Conservation (phyloP, 2,329 filamentous ascomycete species). For the Purpureocillium takamizusanense region DNA sequence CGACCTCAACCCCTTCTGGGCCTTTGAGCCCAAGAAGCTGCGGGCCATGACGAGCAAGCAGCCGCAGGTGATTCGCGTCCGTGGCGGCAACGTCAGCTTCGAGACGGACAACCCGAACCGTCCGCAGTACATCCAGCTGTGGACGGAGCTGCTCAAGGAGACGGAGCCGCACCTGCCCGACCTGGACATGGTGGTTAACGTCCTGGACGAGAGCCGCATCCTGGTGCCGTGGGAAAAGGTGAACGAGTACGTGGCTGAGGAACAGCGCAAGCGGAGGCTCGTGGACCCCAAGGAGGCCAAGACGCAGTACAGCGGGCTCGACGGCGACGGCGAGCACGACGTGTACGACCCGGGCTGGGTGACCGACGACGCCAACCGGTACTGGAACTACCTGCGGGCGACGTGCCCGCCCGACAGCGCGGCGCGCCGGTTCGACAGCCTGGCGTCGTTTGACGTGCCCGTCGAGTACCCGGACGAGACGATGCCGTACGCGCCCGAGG, state of each 20-base stretch:
- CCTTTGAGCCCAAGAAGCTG: conserved; percentile 32
- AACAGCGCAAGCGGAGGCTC: conserved; percentile 33
- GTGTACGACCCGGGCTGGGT: conserved; percentile 39
- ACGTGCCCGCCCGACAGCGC: conserved; percentile 48
- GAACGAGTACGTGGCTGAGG: conserved; percentile 37
- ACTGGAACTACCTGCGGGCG: conserved; percentile 49
- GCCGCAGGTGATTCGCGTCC: conserved; percentile 37
- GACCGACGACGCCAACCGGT: conserved; percentile 31
- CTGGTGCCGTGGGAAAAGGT: conserved; percentile 51
- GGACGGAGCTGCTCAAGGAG: conserved; percentile 39
- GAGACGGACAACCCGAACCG: conserved; percentile 28
- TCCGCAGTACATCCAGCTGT: conserved; percentile 37
- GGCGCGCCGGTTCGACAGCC: conserved; percentile 25
- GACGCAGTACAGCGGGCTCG: conserved; percentile 31
- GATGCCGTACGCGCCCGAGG: conserved; percentile 29
- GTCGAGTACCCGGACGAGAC: conserved; percentile 24
- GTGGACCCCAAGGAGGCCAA: conserved; percentile 32
- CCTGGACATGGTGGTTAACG: conserved; percentile 59
- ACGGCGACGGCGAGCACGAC: conserved; percentile 16
- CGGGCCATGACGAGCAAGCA: conserved; percentile 30
- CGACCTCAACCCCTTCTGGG: conserved; percentile 54
- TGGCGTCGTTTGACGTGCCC: conserved; percentile 19
- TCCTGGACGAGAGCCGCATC: conserved; percentile 54
- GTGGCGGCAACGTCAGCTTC: conserved; percentile 30
- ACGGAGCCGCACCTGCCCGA: conserved; percentile 49